phyloP scores from a whole-genome alignment of 164 flowering plant genomes.

The Macadamia integrifolia region DNA sequence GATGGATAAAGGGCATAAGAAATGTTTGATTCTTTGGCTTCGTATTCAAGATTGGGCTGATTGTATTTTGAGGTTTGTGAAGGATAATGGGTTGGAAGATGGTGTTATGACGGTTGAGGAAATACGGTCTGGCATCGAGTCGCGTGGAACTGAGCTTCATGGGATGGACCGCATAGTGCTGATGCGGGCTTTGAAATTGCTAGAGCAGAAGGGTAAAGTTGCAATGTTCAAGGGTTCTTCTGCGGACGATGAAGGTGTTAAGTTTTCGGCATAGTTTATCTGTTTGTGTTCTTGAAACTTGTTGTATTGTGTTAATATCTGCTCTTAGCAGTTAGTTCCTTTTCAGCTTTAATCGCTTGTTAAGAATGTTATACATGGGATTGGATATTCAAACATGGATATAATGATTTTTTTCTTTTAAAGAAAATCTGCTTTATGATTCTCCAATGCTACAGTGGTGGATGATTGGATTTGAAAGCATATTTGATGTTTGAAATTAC shows the following conservation, averaged over 20 bases:
- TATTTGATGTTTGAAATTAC: too few relatives aligned
- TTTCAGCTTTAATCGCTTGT: too few relatives aligned
- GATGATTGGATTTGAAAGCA: too few relatives aligned
- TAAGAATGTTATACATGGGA: too few relatives aligned
- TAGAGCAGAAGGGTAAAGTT: slow-evolving; percentile 86
- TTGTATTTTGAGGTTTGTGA: slow-evolving; percentile 65
- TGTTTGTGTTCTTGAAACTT: too few relatives aligned
- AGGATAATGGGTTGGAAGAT: slow-evolving; percentile 89
- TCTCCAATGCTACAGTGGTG: too few relatives aligned
- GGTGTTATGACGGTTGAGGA: slow-evolving; percentile 91
- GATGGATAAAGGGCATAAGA: slow-evolving; percentile 91
- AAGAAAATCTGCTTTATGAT: too few relatives aligned
- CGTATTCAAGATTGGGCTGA: slow-evolving; percentile 98
- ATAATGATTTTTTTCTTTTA: too few relatives aligned
- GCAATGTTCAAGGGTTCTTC: slow-evolving; percentile 89
- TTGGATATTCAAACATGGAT: too few relatives aligned
- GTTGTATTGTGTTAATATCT: too few relatives aligned
- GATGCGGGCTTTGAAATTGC: slow-evolving; percentile 70
- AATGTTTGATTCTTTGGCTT: slow-evolving; percentile 90
- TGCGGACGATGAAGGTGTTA: slow-evolving; percentile 92
- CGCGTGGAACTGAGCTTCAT: slow-evolving; percentile 93
- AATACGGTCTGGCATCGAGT: slow-evolving; percentile 79
- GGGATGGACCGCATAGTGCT: slow-evolving; percentile 84
- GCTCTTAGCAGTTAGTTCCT: too few relatives aligned
- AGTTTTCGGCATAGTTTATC: slow-evolving; percentile 40